A percentile compares a stretch with the other conserved stretches of the same genome.
phyloP scores from a whole-genome alignment of 805 yeast genomes.

The Nakazawaea sp. region DNA sequence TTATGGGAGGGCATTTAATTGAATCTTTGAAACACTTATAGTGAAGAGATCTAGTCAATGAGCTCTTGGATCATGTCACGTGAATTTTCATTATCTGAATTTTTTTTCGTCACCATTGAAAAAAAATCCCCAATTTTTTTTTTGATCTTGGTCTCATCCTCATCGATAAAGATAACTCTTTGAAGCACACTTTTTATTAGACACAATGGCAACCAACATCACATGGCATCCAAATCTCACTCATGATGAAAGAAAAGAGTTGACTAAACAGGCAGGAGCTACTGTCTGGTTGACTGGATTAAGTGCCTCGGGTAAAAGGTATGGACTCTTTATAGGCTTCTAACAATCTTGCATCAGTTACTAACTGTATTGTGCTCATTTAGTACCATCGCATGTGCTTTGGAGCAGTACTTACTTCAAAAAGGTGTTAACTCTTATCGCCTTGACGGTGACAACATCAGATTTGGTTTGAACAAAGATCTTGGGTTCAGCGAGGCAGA shows the following conservation, averaged over 20 bases:
- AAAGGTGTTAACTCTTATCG: conserved; percentile 73
- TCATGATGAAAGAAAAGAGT: conserved; percentile 66
- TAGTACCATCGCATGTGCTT: conserved; percentile 87
- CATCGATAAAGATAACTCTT: no score
- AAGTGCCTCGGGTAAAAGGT: conserved; percentile 87
- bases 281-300: conserved; percentile 95
- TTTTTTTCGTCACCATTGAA: conserved; percentile 11
- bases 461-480: conserved; percentile 94
- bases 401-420: conserved; percentile 75
- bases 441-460: conserved; percentile 88
- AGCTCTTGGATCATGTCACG: conserved; percentile 1
- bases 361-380: neutral
- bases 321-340: conserved; percentile 7
- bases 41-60: no score
- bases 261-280: conserved; percentile 77
- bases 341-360: neutral
- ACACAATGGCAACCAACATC: conserved; percentile 91
- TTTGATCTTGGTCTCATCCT: no score
- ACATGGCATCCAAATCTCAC: conserved; percentile 94
- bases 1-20: conserved; percentile 9
- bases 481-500: conserved; percentile 88
- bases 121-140: neutral
- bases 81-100: conserved; percentile 4
- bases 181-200: no score
- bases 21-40: conserved; percentile 1